Evolutionary conservation across 371 early-diverging fungal species (phyloP), one percentile per base, ranked within the genome.

Genomic region (Lichtheimia corymbifera): DNA sequence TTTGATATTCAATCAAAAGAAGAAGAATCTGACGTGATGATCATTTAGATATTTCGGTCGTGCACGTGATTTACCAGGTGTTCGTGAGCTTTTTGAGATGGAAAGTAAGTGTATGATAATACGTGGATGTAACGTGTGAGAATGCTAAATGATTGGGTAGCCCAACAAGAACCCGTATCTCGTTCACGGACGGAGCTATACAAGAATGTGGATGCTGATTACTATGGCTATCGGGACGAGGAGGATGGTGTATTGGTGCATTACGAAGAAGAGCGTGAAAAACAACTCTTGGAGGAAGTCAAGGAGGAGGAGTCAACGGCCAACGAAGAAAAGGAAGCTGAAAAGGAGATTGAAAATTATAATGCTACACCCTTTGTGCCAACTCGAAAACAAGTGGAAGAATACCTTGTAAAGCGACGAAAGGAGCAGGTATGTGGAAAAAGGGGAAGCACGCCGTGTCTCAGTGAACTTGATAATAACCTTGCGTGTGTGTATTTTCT

Each of bases 171-270:
- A 54, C 72, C 71, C 5, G 68, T 55, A 55, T 70, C 80, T 50
- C 83, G 87, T 35, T 81, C 86, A 25, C 73, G 89, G 63, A 79
- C 76, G 14, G 96, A 95, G 27, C 74, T 98, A 58, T 83, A 88
- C 59, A 82, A 84, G 51, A 82, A 90, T 49, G 88, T 94, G 14
- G 97, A 97, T 68, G 94, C 96, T 1, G 94, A 94, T 62, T 98
- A 97, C 73, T 98, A 91, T 66, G 97, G 98, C 22, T 98, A 95
- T 68, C 83, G 93, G 27, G 96, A 96, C 69, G 97, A 97, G 72
- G 94, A 95, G 27, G 95, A 95, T 68, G 93, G 89, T 2, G 69
- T 74, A 25, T 72, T 97, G 50, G 62, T 96, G 53, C 88, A 82
- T 62, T 93, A 90, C 67, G 97, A 97, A 71, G 64, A 79, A 27